These are phyloP conservation scores for Coemansia sp. DNA, from an alignment of 192 early-diverging fungal species.

Conservation along the genomic window DNA sequence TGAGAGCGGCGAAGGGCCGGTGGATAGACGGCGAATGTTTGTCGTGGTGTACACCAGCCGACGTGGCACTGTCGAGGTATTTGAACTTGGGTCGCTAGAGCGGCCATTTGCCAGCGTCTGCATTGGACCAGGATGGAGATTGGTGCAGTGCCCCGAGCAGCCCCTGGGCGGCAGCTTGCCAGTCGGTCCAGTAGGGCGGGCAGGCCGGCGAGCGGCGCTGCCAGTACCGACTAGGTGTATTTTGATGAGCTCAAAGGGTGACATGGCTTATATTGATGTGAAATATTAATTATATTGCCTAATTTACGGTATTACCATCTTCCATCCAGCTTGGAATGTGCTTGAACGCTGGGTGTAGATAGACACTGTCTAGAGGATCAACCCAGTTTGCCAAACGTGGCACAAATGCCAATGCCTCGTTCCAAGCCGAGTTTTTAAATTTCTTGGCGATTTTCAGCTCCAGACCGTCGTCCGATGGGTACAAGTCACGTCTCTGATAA, in stretches of 20 bases:
- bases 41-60: constrained; percentile 36
- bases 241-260: constrained; percentile 27
- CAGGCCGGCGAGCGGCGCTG: constrained; percentile 21
- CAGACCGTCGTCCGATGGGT: constrained; percentile 49
- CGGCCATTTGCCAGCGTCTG: constrained; percentile 29
- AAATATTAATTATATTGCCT: background rate
- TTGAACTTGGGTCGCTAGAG: constrained; percentile 28
- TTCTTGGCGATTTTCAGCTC: constrained; percentile 36
- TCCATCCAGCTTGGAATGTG: constrained; percentile 54
- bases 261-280: constrained; percentile 16
- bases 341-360: constrained; percentile 31
- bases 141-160: constrained; percentile 48
- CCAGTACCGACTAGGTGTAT: constrained; percentile 28
- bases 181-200: constrained; percentile 21
- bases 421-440: constrained; percentile 39
- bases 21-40: constrained; percentile 15
- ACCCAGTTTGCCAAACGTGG: constrained; percentile 34
- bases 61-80: constrained; percentile 38
- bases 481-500: constrained; percentile 52
- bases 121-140: constrained; percentile 38
- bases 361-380: constrained; percentile 33
- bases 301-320: constrained; percentile 22
- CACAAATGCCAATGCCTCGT: constrained; percentile 30
- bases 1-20: constrained; percentile 15
- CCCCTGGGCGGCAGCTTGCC: constrained; percentile 48